Base-by-base conservation (phyloP, 257 asterid species). In the Solanum pinnatisectum region DNA sequence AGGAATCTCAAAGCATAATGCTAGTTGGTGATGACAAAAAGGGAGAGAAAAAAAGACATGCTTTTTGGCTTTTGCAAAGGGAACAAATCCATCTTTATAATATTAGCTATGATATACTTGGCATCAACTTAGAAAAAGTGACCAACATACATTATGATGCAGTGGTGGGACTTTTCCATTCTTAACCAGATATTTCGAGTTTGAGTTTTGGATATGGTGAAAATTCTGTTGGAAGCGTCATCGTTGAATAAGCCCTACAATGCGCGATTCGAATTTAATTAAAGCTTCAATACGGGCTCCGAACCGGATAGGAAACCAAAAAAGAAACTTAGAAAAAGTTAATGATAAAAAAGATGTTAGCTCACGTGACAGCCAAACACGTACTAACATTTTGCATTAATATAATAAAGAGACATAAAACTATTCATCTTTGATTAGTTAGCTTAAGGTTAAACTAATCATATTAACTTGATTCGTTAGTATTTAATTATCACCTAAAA, bases 1-100 rank as follows among this genome's bases (percentile, higher is more conserved):
- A 82, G 86, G 86, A 82, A 82, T 82, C 86, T 82, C 22, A 82
- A 82, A 82, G 86, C 86, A 82, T 72, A 72, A 72, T 82, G 86
- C 71, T 46, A 82, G 86, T 52, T 82, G 86, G 44, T 32, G 86
- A 82, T 82, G 86, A 82, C 86, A 49, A 49, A 82, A 49, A 82
- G 67, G 65, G 70, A 3, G 11, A 35, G 20, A 11, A 20, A 22
- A 56, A 36, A 49, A 49, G 46, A 82, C 86, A 18, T 82, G 86
- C 86, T 52, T 82, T 82, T 49, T 82, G 71, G 70, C 85, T 79
- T 82, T 82, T 82, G 44, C 42, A 27, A 44, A 82, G 86, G 49
- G 70, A 82, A 82, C 86, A 82, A 82, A 49, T 82, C 86, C 32
- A 82, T 82, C 86, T 82, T 82, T 49, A 77, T 82, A 32, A 49